Evolutionary conservation across 805 yeast genomes (phyloP).

Genomic region (Peterozyma xylosa): DNA sequence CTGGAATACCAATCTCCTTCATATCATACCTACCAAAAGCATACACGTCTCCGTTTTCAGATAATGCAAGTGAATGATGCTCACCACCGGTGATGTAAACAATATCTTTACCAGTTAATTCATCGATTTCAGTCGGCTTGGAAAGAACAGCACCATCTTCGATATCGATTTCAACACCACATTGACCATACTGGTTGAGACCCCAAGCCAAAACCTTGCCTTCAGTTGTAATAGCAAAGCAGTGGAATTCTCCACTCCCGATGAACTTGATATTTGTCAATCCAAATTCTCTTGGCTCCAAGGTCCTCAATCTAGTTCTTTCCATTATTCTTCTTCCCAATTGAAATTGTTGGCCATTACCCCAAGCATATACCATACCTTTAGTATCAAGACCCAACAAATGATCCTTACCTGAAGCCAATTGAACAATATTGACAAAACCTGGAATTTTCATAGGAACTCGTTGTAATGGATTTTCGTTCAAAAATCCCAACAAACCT

Average conservation of each 20-base stretch:
- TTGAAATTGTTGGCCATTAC: conserved; percentile 91
- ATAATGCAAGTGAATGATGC: conserved; percentile 81
- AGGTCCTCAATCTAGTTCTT: conserved; percentile 63
- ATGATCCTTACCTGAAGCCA: conserved; percentile 94
- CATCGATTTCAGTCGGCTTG: conserved; percentile 67
- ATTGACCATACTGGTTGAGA: conserved; percentile 92
- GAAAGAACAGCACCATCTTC: conserved; percentile 82
- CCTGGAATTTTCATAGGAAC: conserved; percentile 58
- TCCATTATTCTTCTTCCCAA: conserved; percentile 81
- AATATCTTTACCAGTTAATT: conserved; percentile 51
- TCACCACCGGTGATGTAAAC: conserved; percentile 82
- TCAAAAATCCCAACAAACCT: conserved; percentile 80
- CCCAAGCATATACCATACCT: conserved; percentile 95
- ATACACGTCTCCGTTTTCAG: conserved; percentile 65
- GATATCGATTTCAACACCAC: conserved; percentile 72
- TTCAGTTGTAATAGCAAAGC: conserved; percentile 78
- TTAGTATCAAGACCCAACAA: conserved; percentile 72
- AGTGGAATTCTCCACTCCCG: conserved; percentile 92
- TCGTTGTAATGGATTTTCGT: conserved; percentile 53
- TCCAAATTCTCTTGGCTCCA: conserved; percentile 81
- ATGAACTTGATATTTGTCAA: conserved; percentile 70
- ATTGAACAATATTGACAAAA: conserved; percentile 64
- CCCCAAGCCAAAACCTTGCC: conserved; percentile 88
- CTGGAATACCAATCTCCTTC: conserved; percentile 82
- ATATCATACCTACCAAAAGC: conserved; percentile 91